Evolutionary conservation across 306 rosid species (phyloP).

Genomic region (Acmispon strigosus): DNA sequence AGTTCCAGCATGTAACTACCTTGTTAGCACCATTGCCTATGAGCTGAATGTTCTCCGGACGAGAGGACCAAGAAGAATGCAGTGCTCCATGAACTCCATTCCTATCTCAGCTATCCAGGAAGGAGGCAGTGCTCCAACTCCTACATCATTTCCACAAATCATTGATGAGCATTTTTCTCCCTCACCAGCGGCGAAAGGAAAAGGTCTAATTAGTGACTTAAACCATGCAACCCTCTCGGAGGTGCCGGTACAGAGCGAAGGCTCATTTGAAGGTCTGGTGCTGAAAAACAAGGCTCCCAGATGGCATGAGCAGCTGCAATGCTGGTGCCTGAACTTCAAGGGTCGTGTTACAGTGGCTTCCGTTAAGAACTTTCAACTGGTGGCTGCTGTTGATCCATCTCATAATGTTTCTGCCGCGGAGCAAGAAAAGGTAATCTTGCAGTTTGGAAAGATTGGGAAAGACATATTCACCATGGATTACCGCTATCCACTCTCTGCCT

Average conservation of each 20-base stretch:
- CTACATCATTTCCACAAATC: constrained; percentile 35
- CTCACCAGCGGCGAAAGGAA: constrained; percentile 34
- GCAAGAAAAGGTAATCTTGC: constrained; percentile 72
- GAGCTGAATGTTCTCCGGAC: constrained; percentile 67
- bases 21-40: constrained; percentile 46
- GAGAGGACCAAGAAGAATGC: constrained; percentile 75
- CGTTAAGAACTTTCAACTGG: constrained; percentile 86
- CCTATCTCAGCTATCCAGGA: constrained; percentile 66
- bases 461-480: constrained; percentile 94
- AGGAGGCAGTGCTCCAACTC: constrained; percentile 74
- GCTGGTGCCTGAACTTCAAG: constrained; percentile 88
- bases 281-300: constrained; percentile 80
- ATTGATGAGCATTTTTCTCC: constrained; percentile 33
- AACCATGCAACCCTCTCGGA: constrained; percentile 29
- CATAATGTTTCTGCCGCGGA: constrained; percentile 58
- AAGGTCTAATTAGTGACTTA: constrained; percentile 28
- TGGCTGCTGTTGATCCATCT: constrained; percentile 56
- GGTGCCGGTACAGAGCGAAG: constrained; percentile 12
- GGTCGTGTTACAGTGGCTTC: constrained; percentile 93
- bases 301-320: constrained; percentile 91
- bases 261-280: constrained; percentile 39
- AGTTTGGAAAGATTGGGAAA: constrained; percentile 84
- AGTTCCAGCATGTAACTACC: constrained; percentile 63
- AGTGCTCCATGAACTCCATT: constrained; percentile 59
- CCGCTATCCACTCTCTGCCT: constrained; percentile 81